These are phyloP conservation scores for Stropharia rugosoannulata DNA, from an alignment of 768 basidiomycete genomes.

Conservation along the genomic window DNA sequence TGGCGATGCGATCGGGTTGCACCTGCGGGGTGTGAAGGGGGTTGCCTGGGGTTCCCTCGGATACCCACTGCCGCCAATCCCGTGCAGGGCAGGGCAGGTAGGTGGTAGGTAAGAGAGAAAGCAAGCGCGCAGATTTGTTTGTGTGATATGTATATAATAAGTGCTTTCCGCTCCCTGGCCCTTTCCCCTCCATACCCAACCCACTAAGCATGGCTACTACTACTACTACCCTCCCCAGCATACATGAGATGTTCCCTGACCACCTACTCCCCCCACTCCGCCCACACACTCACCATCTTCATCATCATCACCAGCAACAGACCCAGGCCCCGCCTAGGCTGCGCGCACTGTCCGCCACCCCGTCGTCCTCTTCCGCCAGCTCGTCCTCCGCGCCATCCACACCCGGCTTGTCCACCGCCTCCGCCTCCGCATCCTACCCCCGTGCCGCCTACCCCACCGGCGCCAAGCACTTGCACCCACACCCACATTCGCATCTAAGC, in stretches of 20 bases:
- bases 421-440: background rate
- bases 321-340: background rate
- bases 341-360: background rate
- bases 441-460: background rate
- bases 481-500: too few relatives aligned
- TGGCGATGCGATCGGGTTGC: too few relatives aligned
- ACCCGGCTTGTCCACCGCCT: background rate
- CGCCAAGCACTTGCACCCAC: background rate
- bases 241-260: constrained; percentile 11
- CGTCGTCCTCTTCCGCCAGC: background rate
- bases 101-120: background rate
- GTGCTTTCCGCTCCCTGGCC: too few relatives aligned
- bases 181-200: too few relatives aligned
- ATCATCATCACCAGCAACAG: too few relatives aligned
- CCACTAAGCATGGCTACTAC: too few relatives aligned
- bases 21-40: too few relatives aligned
- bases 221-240: constrained; percentile 3
- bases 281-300: background rate
- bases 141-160: too few relatives aligned
- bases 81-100: too few relatives aligned
- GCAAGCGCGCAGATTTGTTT: too few relatives aligned
- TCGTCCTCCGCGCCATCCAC: background rate
- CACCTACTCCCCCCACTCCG: background rate
- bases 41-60: too few relatives aligned
- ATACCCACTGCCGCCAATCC: too few relatives aligned